Evolutionary conservation across 169 alveolate genomes (phyloP).

Genomic region (Theileria sp.): DNA sequence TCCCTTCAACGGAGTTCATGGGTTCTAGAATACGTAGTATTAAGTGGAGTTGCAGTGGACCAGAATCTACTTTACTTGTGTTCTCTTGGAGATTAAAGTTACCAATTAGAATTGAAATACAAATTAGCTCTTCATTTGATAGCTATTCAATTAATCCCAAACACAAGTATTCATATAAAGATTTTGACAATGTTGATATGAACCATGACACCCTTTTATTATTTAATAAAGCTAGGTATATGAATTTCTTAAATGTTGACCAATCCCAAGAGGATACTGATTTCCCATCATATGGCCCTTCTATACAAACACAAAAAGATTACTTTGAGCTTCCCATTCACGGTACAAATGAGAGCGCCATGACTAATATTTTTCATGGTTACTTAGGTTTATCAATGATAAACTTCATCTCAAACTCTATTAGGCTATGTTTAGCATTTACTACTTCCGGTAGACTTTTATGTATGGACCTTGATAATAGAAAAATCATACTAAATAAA

Average conservation of each 20-base stretch:
- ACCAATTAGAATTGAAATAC: constrained; percentile 17
- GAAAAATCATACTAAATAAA: constrained; percentile 6
- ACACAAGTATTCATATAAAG: constrained; percentile 18
- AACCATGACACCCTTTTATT: not conserved
- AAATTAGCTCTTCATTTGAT: constrained; percentile 36
- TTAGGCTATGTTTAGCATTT: not conserved
- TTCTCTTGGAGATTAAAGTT: constrained; percentile 53
- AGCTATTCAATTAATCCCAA: constrained; percentile 4
- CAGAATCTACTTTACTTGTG: constrained; percentile 13
- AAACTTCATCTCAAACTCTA: not conserved
- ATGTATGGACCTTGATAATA: constrained; percentile 9
- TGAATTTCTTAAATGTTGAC: constrained; percentile 13
- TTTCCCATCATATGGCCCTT: constrained; percentile 49
- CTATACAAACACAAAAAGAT: constrained; percentile 32
- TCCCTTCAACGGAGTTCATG: constrained; percentile 63
- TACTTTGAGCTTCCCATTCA: constrained; percentile 30
- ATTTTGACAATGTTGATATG: constrained; percentile 27
- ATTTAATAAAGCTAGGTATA: constrained; percentile 1
- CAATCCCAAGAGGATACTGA: not conserved
- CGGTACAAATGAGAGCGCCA: constrained; percentile 20
- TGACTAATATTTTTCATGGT: constrained; percentile 47
- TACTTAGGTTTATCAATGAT: constrained; percentile 42
- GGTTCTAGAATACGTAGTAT: constrained; percentile 68
- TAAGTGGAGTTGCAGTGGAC: constrained; percentile 51
- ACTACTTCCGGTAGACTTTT: constrained; percentile 43